phyloP scores from a whole-genome alignment of 345 rosid genomes.

The Aquilaria yunnanensis region DNA sequence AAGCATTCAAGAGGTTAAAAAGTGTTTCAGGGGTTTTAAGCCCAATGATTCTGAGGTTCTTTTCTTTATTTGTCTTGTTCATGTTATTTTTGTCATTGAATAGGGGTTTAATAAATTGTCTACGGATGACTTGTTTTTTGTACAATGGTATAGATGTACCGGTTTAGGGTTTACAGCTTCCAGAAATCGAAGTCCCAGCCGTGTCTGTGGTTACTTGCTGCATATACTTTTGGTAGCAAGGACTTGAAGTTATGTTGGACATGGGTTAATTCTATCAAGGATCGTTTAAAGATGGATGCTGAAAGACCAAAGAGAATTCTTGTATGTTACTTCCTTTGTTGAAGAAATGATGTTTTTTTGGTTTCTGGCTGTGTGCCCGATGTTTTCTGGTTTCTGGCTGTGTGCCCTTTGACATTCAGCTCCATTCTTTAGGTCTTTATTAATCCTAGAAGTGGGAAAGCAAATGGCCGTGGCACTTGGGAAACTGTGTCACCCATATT shows the following conservation, averaged over 20 bases:
- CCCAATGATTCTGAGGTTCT: slow-evolving; percentile 43
- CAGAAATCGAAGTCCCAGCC: slow-evolving; percentile 54
- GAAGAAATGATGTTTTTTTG: neutral
- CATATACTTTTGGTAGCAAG: slow-evolving; percentile 58
- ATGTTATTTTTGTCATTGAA: neutral
- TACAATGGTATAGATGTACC: slow-evolving; percentile 49
- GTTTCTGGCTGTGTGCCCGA: slow-evolving; percentile 7
- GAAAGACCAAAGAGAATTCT: slow-evolving; percentile 80
- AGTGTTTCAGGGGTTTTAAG: slow-evolving; percentile 29
- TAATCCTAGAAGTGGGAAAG: slow-evolving; percentile 89
- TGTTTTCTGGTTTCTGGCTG: slow-evolving; percentile 8
- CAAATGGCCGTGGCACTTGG: slow-evolving; percentile 62
- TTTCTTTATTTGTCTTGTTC: slow-evolving; percentile 5
- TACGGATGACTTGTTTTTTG: slow-evolving; percentile 9
- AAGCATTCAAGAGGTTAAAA: slow-evolving; percentile 29
- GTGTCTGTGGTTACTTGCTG: slow-evolving; percentile 46
- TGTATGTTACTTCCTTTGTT: slow-evolving; percentile 34
- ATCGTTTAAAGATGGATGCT: slow-evolving; percentile 38
- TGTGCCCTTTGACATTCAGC: slow-evolving; percentile 13
- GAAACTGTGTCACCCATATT: slow-evolving; percentile 79
- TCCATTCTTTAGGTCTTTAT: slow-evolving; percentile 56
- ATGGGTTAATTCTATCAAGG: slow-evolving; percentile 59
- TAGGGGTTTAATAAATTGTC: neutral
- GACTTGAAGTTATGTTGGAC: slow-evolving; percentile 58
- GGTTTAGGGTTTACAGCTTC: slow-evolving; percentile 52